Conservation (phyloP, 768 basidiomycete genomes). For the Udeniomyces megalosporus region DNA sequence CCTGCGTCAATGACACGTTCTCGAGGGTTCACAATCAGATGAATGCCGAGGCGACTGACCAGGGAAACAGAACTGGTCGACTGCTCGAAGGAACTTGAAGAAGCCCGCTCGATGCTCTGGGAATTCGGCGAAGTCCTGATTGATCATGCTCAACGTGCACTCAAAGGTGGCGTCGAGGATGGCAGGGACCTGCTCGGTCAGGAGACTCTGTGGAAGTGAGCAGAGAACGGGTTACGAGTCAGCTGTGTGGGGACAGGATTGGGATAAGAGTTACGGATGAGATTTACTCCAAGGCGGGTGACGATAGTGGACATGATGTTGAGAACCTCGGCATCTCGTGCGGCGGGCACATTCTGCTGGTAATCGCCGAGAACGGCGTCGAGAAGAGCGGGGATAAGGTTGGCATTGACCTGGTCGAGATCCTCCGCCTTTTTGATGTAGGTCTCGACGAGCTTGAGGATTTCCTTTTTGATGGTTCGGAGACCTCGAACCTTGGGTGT, state of each 20-base stretch:
- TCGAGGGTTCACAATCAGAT: background rate
- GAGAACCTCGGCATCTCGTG: conserved; percentile 89
- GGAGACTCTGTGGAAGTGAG: conserved; percentile 41
- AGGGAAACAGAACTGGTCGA: conserved; percentile 88
- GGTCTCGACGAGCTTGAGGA: conserved; percentile 90
- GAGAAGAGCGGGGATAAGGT: conserved; percentile 82
- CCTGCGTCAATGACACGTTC: conserved; percentile 1
- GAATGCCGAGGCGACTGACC: conserved; percentile 38
- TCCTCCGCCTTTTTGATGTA: conserved; percentile 97
- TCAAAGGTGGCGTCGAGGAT: conserved; percentile 95
- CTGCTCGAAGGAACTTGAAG: conserved; percentile 84
- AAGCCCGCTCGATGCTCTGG: conserved; percentile 95
- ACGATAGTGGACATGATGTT: conserved; percentile 96
- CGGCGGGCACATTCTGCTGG: conserved; percentile 77
- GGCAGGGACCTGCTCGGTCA: conserved; percentile 85
- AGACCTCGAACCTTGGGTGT: conserved; percentile 89
- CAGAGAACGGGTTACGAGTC: background rate
- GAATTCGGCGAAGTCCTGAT: conserved; percentile 96
- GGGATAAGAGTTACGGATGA: background rate
- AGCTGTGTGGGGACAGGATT: background rate
- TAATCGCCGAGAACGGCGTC: conserved; percentile 98
- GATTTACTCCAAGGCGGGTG: conserved; percentile 63
- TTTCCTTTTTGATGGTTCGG: conserved; percentile 96
- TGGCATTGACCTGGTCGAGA: conserved; percentile 74
- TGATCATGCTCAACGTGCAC: conserved; percentile 94